phyloP scores from a whole-genome alignment of 2,329 filamentous ascomycete species.

The Nothophoma quercina region DNA sequence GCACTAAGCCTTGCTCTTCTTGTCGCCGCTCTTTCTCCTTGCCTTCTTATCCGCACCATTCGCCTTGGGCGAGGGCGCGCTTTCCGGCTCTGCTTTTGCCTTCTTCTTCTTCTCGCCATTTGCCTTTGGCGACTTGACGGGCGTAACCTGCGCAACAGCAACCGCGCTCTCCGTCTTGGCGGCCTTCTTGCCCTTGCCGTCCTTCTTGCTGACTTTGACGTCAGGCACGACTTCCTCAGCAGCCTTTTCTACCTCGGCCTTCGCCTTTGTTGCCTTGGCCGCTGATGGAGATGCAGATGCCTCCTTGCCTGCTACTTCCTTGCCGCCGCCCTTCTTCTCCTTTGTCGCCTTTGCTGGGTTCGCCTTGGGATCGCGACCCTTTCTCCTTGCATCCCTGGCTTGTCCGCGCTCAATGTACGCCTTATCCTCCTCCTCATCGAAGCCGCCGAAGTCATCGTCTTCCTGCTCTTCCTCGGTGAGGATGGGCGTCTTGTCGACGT shows the following conservation, averaged over 20 bases:
- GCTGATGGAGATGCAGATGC: constrained; percentile 11
- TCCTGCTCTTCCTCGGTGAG: constrained; percentile 50
- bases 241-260: constrained; percentile 10
- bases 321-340: constrained; percentile 36
- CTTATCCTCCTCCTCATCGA: constrained; percentile 59
- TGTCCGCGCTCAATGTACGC: constrained; percentile 57
- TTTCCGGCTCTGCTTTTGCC: background rate
- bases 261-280: constrained; percentile 16
- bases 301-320: constrained; percentile 16
- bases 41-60: constrained; percentile 17
- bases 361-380: constrained; percentile 58
- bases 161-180: constrained; percentile 12
- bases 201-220: constrained; percentile 19
- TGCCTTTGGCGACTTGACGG: constrained; percentile 14
- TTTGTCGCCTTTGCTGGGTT: constrained; percentile 31
- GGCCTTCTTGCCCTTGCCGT: constrained; percentile 24
- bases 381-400: constrained; percentile 53
- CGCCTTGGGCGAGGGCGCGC: constrained; percentile 1
- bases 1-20: constrained; percentile 30
- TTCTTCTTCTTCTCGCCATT: constrained; percentile 21
- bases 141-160: constrained; percentile 14
- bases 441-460: constrained; percentile 57
- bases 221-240: background rate
- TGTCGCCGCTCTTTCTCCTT: constrained; percentile 31
- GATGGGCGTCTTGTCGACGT: constrained; percentile 75